phyloP scores from a whole-genome alignment of 768 basidiomycete genomes.

The Termitomyces sp. region DNA sequence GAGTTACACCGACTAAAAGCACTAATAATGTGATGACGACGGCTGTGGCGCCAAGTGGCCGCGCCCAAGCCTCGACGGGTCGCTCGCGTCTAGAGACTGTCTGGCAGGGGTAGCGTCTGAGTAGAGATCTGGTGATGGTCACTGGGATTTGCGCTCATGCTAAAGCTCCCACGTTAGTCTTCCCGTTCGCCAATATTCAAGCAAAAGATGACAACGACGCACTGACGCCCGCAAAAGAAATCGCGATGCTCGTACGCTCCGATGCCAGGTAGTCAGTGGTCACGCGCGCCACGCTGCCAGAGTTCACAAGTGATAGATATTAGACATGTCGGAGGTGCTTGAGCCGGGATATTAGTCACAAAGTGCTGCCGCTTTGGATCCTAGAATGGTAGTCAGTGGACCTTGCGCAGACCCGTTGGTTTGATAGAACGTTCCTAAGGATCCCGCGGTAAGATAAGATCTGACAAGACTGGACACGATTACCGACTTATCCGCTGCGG shows the following conservation, averaged over 20 bases:
- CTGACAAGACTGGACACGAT: not conserved
- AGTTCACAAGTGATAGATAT: conserved; percentile 38
- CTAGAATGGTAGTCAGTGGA: not conserved
- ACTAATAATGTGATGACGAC: conserved; percentile 32
- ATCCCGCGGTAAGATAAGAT: not conserved
- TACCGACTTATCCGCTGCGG: not conserved
- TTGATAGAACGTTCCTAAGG: not conserved
- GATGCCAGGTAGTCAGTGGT: conserved; percentile 50
- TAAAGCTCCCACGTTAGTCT: not conserved
- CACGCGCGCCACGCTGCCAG: conserved; percentile 47
- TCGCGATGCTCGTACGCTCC: conserved; percentile 46
- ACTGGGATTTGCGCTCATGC: conserved; percentile 49
- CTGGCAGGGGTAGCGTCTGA: not conserved
- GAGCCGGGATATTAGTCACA: too few species aligned
- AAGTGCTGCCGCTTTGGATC: not conserved
- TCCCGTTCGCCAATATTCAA: not conserved
- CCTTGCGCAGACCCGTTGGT: not conserved
- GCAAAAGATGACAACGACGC: conserved; percentile 4
- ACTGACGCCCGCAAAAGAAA: conserved; percentile 42
- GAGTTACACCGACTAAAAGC: conserved; percentile 26
- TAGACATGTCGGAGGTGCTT: not conserved
- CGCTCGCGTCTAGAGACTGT: not conserved
- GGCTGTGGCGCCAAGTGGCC: conserved; percentile 43
- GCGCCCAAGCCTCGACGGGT: conserved; percentile 18
- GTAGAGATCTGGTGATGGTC: conserved; percentile 28